These are phyloP conservation scores for Pleurotus salmoneostramineus DNA, from an alignment of 768 basidiomycete species.

Conservation along the genomic window DNA sequence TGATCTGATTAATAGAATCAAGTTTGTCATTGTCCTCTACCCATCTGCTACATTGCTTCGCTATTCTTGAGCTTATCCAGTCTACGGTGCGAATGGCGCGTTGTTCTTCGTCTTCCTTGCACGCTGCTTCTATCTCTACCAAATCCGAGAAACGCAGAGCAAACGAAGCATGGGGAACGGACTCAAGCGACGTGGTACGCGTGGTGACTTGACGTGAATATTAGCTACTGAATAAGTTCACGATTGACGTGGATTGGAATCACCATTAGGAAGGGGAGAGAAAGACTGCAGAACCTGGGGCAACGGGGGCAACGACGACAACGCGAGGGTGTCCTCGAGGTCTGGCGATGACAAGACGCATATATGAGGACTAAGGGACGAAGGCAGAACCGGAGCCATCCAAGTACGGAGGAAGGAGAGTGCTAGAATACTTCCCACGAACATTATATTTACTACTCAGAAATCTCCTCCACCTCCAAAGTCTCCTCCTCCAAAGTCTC, in stretches of 20 bases:
- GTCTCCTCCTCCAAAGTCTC: conserved; percentile 13
- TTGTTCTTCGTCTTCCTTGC: conserved; percentile 73
- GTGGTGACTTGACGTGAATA: conserved; percentile 55
- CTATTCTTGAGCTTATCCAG: conserved; percentile 78
- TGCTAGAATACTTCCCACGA: no score
- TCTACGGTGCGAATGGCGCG: conserved; percentile 80
- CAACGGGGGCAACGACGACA: conserved; percentile 62
- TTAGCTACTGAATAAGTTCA: no score
- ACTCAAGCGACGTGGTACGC: conserved; percentile 66
- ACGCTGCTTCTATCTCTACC: conserved; percentile 65
- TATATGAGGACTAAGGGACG: conserved; percentile 79
- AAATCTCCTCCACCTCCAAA: no score
- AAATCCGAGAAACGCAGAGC: conserved; percentile 77
- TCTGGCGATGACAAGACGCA: conserved; percentile 72
- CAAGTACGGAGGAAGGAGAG: no score
- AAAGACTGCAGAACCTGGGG: conserved; percentile 80
- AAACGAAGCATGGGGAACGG: conserved; percentile 71
- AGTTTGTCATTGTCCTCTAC: conserved; percentile 57
- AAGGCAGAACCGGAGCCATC: conserved; percentile 57
- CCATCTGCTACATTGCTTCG: conserved; percentile 63
- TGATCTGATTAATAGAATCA: conserved; percentile 32
- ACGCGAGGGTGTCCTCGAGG: conserved; percentile 54
- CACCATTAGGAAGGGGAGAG: conserved; percentile 80
- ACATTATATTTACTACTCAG: no score
- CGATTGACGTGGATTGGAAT: conserved; percentile 7